Base-by-base conservation (phyloP, 768 basidiomycete genomes). In the Leccinum arenicola region DNA sequence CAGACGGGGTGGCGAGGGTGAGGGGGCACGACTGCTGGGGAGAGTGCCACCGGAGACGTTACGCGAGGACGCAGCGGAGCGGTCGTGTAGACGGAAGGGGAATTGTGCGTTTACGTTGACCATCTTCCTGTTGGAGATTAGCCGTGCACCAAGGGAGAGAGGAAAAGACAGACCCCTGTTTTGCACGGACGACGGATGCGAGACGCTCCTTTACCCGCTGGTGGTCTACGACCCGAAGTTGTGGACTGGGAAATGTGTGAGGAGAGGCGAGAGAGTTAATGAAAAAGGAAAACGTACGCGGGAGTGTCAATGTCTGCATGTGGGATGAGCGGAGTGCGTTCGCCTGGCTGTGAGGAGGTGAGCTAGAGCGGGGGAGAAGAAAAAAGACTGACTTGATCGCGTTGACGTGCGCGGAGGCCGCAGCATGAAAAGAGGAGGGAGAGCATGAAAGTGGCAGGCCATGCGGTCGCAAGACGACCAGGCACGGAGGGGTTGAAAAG, bases 91-190 rank as follows among this genome's bases (percentile, higher is more conserved):
- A 66, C 84, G 83, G 73, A 88, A 88, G 0, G 86, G 86, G 27
- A 83, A 75, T 23, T 77, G 78, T 2, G 83, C 81, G 56, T 80
- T 80, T 14, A 88, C 80, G 57, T 87, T 87, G 62, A 88, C 86
- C 87, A 88, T 88, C 79, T 82, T 86, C 33, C 86, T 88, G 69
- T 35, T 29, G 56, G 52, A 14, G 53, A 56, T 31, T 31, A 59
- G 49, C 6, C 38, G 48, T 12, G 27, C 1, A 17, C 6, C 17
- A 4, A 35, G 35, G 43, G 47, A 17, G 54, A 23, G 56, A 9
- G 17, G 45, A 15, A 12, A 1, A 10, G 29, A 75, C 80, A 59
- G 59, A 86, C 86, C 83, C 80, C 72, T 86, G 83, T 66, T 84
- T 85, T 2, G 81, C 71, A 4, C 84, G 82, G 27, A 88, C 84